Percentiles rank a stretch among this genome's conserved stretches.
phyloP scores from a whole-genome alignment of 768 basidiomycete species.

The Russula abietina region DNA sequence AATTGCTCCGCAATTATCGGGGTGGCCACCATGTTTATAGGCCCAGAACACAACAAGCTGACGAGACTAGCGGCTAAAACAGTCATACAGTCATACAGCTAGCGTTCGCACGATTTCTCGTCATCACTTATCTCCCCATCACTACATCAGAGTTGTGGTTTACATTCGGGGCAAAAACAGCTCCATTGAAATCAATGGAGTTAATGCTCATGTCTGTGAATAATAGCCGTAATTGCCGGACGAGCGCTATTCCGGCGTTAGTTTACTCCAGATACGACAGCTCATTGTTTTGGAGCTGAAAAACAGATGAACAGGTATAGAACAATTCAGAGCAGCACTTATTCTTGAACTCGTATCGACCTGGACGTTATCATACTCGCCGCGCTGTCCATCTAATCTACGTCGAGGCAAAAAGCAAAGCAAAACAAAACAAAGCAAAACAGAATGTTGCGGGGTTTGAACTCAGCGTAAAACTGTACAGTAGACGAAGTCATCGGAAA shows the following conservation, averaged over 20 bases:
- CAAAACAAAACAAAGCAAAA: too few species aligned
- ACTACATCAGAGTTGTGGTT: neutral
- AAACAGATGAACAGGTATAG: neutral
- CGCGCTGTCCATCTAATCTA: too few species aligned
- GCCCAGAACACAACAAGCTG: neutral
- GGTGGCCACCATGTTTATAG: neutral
- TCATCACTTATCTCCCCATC: conserved; percentile 30
- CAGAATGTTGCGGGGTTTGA: too few species aligned
- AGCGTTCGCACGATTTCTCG: conserved; percentile 37
- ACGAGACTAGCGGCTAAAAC: neutral
- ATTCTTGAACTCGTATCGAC: neutral
- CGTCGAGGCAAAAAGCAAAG: too few species aligned
- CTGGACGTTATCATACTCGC: too few species aligned
- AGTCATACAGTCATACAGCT: neutral
- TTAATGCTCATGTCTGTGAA: neutral
- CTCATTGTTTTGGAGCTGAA: neutral
- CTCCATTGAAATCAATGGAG: neutral
- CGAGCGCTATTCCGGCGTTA: neutral
- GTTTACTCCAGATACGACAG: neutral
- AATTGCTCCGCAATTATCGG: neutral
- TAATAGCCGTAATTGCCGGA: conserved; percentile 3
- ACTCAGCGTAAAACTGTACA: conserved; percentile 16
- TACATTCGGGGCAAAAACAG: neutral
- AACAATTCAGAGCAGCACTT: neutral
- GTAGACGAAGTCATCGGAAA: conserved; percentile 5